Evolutionary conservation across 108 stramenopile genomes (phyloP), one percentile per base, ranked within the genome.

Genomic region (Cyclotella choctawhatcheeana): DNA sequence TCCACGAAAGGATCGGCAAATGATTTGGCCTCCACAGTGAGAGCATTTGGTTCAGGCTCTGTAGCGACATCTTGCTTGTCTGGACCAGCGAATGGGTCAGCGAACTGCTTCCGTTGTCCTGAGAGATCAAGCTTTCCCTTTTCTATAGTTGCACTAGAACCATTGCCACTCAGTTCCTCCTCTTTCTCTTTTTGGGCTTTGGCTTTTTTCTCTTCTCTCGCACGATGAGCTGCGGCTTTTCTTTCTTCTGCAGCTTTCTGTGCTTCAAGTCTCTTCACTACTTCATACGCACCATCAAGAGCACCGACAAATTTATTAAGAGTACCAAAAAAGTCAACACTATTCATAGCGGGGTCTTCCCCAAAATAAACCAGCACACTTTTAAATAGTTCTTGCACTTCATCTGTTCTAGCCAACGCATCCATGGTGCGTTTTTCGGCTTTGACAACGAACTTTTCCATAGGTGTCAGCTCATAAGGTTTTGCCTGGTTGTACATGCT

Each of bases 241-340:
- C 73, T 81, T 61, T 81, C 59, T 67, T 77, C 79, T 17, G 83
- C 71, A 16, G 51, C 32, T 53, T 77, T 63, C 64, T 73, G 56
- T 13, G 76, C 83, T 66, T 94, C 89, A 3, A 82, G 81, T 44
- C 82, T 81, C 56, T 83, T 88, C 32, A 91, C 89, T 30, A 86
- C 71, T 45, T 89, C 89, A 14, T 73, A 62, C 5, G 91, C 92
- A 10, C 79, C 75, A 60, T 91, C 83, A 52, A 90, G 91, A 18
- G 81, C 84, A 13, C 44, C 59, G 30, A 92, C 79, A 58, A 97
- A 97, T 47, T 86, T 81, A 21, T 79, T 77, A 29, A 97, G 31
- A 5, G 88, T 93, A n/a, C 88, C 86, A 74, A 97, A 97, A 66
- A 97, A 97, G 35, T 94, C 92, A n/a, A 65, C 64, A 25, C 87